These are phyloP conservation scores for Phialocephala subalpina DNA, from an alignment of 2,329 filamentous ascomycete genomes.

Conservation along the genomic window DNA sequence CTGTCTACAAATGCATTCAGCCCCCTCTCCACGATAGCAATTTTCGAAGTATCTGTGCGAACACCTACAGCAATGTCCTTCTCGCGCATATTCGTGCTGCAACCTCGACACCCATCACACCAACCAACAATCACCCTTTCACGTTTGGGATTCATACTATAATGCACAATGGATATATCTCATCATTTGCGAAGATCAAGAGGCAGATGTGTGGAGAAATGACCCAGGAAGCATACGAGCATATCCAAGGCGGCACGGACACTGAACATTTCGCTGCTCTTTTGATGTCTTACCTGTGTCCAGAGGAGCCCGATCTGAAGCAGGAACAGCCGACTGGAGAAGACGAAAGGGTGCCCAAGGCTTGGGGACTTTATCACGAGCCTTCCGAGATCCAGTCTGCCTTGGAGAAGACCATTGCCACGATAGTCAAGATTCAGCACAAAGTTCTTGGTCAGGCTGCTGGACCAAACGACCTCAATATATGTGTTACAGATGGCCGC, in stretches of 20 bases:
- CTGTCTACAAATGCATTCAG: slow-evolving; percentile 59
- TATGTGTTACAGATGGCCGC: slow-evolving; percentile 58
- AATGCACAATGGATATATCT: slow-evolving; percentile 63
- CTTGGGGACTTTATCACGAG: slow-evolving; percentile 53
- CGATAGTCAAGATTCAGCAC: slow-evolving; percentile 54
- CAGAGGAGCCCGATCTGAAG: not conserved
- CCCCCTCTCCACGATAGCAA: slow-evolving; percentile 61
- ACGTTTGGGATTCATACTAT: slow-evolving; percentile 60
- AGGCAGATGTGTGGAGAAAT: slow-evolving; percentile 54
- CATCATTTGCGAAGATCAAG: slow-evolving; percentile 54
- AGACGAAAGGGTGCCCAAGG: slow-evolving; percentile 18
- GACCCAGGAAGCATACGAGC: slow-evolving; percentile 55
- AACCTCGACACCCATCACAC: slow-evolving; percentile 53
- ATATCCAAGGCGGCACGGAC: slow-evolving; percentile 59
- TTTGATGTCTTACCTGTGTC: slow-evolving; percentile 42
- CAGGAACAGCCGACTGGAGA: slow-evolving; percentile 9
- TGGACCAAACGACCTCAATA: slow-evolving; percentile 58
- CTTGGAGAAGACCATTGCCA: slow-evolving; percentile 51
- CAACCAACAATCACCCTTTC: slow-evolving; percentile 63
- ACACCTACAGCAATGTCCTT: slow-evolving; percentile 57
- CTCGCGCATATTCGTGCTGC: slow-evolving; percentile 62
- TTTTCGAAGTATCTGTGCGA: slow-evolving; percentile 58
- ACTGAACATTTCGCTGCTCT: slow-evolving; percentile 59
- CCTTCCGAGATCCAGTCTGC: slow-evolving; percentile 52
- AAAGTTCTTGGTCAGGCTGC: slow-evolving; percentile 48